Percentiles rank a stretch among this genome's conserved stretches.
Conservation (phyloP, 192 early-diverging fungal species). For the Gonapodya prolifera region DNA sequence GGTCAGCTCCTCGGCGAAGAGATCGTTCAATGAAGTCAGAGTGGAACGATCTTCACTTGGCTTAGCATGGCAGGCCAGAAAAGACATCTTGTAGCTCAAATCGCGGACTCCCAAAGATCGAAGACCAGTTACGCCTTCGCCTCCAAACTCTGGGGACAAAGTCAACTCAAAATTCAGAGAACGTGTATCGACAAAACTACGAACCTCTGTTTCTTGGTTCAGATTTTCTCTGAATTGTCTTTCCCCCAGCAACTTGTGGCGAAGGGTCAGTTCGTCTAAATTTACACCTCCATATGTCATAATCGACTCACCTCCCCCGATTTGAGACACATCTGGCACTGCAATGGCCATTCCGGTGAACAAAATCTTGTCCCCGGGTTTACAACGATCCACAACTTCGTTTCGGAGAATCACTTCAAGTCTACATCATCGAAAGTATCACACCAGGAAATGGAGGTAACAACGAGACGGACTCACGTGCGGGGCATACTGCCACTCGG, state of each 20-base stretch:
- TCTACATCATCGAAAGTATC: slow-evolving; percentile 16
- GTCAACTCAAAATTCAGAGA: neutral
- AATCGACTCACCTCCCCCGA: too few relatives aligned
- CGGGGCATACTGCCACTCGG: slow-evolving; percentile 95
- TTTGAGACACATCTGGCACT: slow-evolving; percentile 76
- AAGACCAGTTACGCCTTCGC: slow-evolving; percentile 72
- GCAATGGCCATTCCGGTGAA: slow-evolving; percentile 85
- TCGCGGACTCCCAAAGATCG: slow-evolving; percentile 83
- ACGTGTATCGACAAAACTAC: neutral
- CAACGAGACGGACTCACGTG: slow-evolving; percentile 35
- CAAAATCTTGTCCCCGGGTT: slow-evolving; percentile 85
- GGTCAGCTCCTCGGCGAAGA: neutral
- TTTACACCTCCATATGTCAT: too few relatives aligned
- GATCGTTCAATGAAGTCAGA: slow-evolving; percentile 26
- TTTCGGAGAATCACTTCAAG: slow-evolving; percentile 90
- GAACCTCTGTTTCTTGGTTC: neutral
- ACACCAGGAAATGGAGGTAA: neutral
- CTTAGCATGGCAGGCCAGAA: slow-evolving; percentile 72
- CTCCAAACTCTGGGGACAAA: slow-evolving; percentile 28
- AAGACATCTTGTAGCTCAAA: slow-evolving; percentile 82
- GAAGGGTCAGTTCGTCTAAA: too few relatives aligned
- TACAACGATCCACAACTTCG: slow-evolving; percentile 85
- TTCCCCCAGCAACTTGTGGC: too few relatives aligned
- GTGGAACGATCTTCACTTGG: slow-evolving; percentile 27
- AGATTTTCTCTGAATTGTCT: neutral